phyloP scores from a whole-genome alignment of 192 early-diverging fungal genomes.

The Gryganskiella cystojenkinii region DNA sequence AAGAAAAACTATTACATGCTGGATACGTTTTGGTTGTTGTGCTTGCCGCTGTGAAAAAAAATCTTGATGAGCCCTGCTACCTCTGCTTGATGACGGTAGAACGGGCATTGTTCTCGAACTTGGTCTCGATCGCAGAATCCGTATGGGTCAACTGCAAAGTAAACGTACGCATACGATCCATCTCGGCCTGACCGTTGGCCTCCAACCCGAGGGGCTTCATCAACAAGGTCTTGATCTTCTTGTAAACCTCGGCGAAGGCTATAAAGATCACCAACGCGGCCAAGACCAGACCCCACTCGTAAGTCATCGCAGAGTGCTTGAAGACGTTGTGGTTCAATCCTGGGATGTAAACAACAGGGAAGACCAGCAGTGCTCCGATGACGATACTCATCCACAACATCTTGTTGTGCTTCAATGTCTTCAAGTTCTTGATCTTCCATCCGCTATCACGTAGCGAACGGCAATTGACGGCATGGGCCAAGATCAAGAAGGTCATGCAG shows the following conservation, averaged over 20 bases:
- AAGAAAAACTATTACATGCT: no score
- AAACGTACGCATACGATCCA: neutral
- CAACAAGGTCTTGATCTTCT: conserved; percentile 32
- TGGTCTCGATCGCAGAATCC: no score
- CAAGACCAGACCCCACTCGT: conserved; percentile 43
- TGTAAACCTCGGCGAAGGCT: conserved; percentile 40
- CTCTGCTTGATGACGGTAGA: no score
- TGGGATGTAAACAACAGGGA: conserved; percentile 39
- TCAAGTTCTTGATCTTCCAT: conserved; percentile 53
- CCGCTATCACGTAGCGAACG: conserved; percentile 70
- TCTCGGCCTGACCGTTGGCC: neutral
- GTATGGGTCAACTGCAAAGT: neutral
- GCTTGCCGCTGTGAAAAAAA: no score
- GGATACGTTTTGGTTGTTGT: no score
- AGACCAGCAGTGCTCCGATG: conserved; percentile 56
- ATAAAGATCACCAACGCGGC: conserved; percentile 22
- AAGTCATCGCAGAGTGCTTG: conserved; percentile 31
- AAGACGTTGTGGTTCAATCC: conserved; percentile 53
- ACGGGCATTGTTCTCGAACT: no score
- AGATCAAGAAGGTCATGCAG: conserved; percentile 73
- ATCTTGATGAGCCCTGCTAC: no score
- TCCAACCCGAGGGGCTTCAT: neutral
- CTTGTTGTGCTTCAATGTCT: conserved; percentile 37
- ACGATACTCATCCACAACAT: conserved; percentile 63
- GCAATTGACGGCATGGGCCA: conserved; percentile 85